A percentile compares a stretch with the other conserved stretches of the same genome.
Evolutionary conservation across 805 yeast species (phyloP).

Genomic region (Lachancea fermentati): DNA sequence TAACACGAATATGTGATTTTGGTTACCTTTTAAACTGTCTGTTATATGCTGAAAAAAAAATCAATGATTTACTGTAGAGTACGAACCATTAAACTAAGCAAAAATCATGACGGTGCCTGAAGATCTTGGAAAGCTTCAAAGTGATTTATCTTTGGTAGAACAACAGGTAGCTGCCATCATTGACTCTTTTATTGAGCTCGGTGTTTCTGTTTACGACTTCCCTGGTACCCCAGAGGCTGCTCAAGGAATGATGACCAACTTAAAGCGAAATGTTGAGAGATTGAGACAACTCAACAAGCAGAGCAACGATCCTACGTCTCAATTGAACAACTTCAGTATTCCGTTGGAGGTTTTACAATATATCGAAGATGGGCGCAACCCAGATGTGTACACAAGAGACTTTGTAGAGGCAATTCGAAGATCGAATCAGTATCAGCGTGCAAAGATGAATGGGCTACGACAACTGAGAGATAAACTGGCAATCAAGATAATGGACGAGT

Average conservation of each 20-base stretch:
- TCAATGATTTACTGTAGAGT: too few relatives aligned
- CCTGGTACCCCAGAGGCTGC: conserved; percentile 83
- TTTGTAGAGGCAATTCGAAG: conserved; percentile 91
- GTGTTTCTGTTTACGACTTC: conserved; percentile 88
- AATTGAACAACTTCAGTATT: conserved; percentile 41
- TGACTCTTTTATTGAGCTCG: conserved; percentile 82
- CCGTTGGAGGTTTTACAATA: conserved; percentile 87
- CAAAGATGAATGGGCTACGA: conserved; percentile 67
- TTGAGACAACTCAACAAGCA: conserved; percentile 31
- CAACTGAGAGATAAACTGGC: conserved; percentile 63
- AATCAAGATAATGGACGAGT: conserved; percentile 63
- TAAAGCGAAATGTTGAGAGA: conserved; percentile 40
- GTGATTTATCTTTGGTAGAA: conserved; percentile 26
- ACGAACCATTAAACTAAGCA: background rate
- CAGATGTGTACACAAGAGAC: conserved; percentile 94
- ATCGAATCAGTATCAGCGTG: conserved; percentile 81
- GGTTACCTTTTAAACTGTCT: background rate
- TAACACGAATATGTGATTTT: too few relatives aligned
- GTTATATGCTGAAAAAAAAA: background rate
- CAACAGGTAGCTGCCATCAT: conserved; percentile 44
- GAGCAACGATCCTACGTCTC: conserved; percentile 29
- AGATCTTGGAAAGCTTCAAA: conserved; percentile 18
- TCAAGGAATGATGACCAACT: conserved; percentile 40
- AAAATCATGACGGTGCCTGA: background rate
- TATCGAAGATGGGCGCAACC: conserved; percentile 94